Evolutionary conservation across 306 rosid species (phyloP).

Genomic region (Gleditsia sinensis): DNA sequence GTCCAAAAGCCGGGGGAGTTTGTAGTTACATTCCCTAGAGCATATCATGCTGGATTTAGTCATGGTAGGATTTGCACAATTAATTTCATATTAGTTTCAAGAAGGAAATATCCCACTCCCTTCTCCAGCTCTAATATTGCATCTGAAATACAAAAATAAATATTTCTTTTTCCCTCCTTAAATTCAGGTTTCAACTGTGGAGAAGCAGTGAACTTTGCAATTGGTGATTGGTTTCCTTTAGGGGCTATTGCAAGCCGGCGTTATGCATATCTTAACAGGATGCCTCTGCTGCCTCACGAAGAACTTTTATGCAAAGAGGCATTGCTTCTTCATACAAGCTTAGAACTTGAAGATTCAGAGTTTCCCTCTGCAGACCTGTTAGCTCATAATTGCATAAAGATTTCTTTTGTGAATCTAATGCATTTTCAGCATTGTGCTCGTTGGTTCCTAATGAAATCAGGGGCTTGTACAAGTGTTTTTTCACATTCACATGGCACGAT

Average conservation of each 20-base stretch:
- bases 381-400: constrained; percentile 58
- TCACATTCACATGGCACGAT: constrained; percentile 65
- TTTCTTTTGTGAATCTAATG: constrained; percentile 74
- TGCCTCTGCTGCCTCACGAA: constrained; percentile 93
- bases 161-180: constrained; percentile 7
- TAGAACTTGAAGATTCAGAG: constrained; percentile 77
- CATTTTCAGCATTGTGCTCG: constrained; percentile 88
- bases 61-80: constrained; percentile 63
- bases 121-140: constrained; percentile 12
- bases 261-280: constrained; percentile 81
- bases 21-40: constrained; percentile 88
- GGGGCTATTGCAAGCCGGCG: constrained; percentile 92
- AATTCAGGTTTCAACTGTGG: constrained; percentile 93
- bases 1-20: constrained; percentile 98
- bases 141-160: constrained; percentile 16
- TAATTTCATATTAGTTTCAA: constrained; percentile 13
- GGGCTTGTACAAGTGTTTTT: constrained; percentile 54
- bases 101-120: constrained; percentile 7
- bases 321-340: constrained; percentile 60
- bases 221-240: constrained; percentile 93
- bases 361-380: constrained; percentile 51
- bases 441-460: constrained; percentile 76
- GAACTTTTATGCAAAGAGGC: constrained; percentile 97
- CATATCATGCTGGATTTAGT: constrained; percentile 96
- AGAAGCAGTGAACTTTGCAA: constrained; percentile 97